A percentile compares a stretch with the other conserved stretches of the same genome.
Conservation (phyloP, 2,329 filamentous ascomycete species). For the Bimuria novae-zelandiae region DNA sequence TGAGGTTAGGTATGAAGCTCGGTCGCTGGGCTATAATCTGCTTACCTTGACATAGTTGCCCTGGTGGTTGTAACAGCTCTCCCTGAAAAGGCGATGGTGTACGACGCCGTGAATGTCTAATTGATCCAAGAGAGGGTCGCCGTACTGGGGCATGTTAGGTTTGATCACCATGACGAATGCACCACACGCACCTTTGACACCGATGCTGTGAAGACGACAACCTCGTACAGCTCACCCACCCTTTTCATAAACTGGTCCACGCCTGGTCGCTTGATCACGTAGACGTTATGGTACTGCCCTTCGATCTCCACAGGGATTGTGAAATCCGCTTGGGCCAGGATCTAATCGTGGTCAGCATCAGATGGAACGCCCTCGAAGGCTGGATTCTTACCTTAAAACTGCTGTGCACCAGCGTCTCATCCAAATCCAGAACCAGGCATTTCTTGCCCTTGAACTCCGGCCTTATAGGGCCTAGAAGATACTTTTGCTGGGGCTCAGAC, state of each 20-base stretch:
- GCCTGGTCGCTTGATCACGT: constrained; percentile 98
- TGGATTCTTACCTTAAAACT: constrained; percentile 82
- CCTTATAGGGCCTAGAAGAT: constrained; percentile 79
- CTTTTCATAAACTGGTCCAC: constrained; percentile 99
- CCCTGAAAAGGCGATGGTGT: constrained; percentile 93
- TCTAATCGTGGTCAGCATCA: constrained; percentile 59
- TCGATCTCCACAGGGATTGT: constrained; percentile 99
- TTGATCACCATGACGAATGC: background rate
- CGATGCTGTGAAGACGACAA: constrained; percentile 97
- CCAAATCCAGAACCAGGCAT: constrained; percentile 91
- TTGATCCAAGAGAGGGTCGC: constrained; percentile 93
- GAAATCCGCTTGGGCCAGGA: constrained; percentile 96
- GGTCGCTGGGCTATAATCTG: constrained; percentile 3
- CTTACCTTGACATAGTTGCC: constrained; percentile 92
- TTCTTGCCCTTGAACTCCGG: constrained; percentile 85
- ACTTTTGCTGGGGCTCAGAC: constrained; percentile 59
- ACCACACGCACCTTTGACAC: constrained; percentile 78
- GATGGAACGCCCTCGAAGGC: background rate
- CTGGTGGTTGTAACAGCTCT: constrained; percentile 99
- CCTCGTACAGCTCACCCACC: constrained; percentile 95
- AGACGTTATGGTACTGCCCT: constrained; percentile 98
- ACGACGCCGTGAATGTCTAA: constrained; percentile 97
- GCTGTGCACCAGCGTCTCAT: constrained; percentile 96
- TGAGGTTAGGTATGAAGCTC: constrained; percentile 13
- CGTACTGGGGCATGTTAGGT: constrained; percentile 66